Evolutionary conservation across 1,284 basidiomycete species (phyloP), one percentile per base, ranked within the genome.

Genomic region (Austroboletus niveus): DNA sequence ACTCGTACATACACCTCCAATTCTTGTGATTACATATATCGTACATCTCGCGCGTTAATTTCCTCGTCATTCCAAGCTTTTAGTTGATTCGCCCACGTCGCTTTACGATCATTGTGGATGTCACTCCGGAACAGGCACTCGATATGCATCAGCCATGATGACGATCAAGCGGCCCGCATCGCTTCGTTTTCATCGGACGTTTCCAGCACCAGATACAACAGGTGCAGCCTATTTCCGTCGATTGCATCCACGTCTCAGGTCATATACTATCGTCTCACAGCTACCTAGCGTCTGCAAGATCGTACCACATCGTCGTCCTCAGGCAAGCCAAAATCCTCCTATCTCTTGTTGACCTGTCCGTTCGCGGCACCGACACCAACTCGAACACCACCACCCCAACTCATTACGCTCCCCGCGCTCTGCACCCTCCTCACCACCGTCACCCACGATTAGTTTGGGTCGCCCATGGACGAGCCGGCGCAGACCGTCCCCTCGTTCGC

Each of bases 361-460:
- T 51, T 53, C 38, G 2, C 44, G n/a, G 1, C 31, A 11, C 20
- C 20, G 15, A n/a, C 49, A 45, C 32, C 39, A 45, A 46, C 17
- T 17, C 17, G 17, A 17, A 17, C 17, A 24, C 36, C 32, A 39
- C 43, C 36, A 6, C 47, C 49, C 9, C 36, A 11, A n/a, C 43
- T 52, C 10, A 54, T 65, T 41, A 47, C 67, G 5, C 45, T 68
- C 45, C 32, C 52, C 8, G 60, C 47, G 3, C 62, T 70, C 11
- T 56, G 57, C 15, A 38, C 15, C 27, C 53, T 67, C 20, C 62
- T 67, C 20, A 32, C 47, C 40, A 56, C 52, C 43, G 73, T 86
- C 22, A 80, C 84, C 61, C 87, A 85, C 69, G 84, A 88, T 60
- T 88, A 81, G 80, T 89, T 81, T 60, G 87, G 87, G 2, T 58